Conservation (phyloP, 139 green algal genomes). For the Ulvella scutata region DNA sequence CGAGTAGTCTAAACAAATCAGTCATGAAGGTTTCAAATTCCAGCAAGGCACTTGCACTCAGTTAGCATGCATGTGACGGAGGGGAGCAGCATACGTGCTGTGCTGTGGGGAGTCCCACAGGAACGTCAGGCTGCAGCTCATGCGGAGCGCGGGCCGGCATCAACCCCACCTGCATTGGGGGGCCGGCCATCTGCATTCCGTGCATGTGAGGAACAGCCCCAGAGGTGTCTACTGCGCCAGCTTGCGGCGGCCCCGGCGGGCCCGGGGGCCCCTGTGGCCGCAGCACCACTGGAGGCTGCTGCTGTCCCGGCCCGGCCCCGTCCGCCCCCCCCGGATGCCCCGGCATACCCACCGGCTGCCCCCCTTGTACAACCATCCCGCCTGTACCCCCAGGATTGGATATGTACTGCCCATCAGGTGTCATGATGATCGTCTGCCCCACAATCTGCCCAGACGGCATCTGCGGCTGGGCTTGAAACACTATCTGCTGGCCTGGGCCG, state of each 20-base stretch:
- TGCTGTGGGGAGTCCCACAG: background rate
- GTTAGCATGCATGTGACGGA: no score
- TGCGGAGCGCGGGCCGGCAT: background rate
- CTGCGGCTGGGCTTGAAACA: conserved; percentile 3
- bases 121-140: background rate
- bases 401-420: background rate
- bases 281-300: background rate
- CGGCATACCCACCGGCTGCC: background rate
- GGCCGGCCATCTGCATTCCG: background rate
- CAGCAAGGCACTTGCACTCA: no score
- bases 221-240: background rate
- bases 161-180: background rate
- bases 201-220: no score
- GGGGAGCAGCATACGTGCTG: background rate
- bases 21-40: no score
- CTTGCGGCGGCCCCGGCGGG: background rate
- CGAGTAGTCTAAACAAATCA: no score
- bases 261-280: background rate
- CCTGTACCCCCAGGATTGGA: background rate
- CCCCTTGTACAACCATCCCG: background rate
- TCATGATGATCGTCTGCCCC: background rate
- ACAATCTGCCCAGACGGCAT: no score
- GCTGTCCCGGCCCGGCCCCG: background rate
- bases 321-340: background rate
- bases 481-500: background rate